Evolutionary conservation across 176 grass and related monocot species (phyloP), one percentile per base, ranked within the genome.

Genomic region (Olyra latifolia): DNA sequence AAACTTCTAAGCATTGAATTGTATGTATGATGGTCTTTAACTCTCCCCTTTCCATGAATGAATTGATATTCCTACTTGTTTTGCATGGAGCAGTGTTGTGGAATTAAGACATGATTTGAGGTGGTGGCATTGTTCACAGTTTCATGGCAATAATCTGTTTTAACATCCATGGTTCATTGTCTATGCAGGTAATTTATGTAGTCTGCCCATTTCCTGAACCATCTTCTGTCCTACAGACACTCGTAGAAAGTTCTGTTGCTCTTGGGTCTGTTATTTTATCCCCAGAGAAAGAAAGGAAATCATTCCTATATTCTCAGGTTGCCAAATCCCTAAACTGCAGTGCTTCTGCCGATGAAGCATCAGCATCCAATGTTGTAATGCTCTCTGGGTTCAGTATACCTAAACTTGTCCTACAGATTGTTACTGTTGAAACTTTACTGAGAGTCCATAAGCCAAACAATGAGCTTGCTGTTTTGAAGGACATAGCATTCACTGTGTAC

Each of bases 401-500:
- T n/a, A 95, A 93, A 83, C 68, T 98, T 38, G 92, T 95, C 71
- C 89, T 98, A 80, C 96, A 98, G 75, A 91, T 98, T 71, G 91
- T 98, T 46, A 89, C 92, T 76, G 82, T 98, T 62, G 90, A 95
- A 73, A 89, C 88, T 46, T 82, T 98, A 71, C 74, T 98, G 58
- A 87, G 86, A 82, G 71, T 93, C 72, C 81, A 98, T 83, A 89
- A 81, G 70, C 90, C 92, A 78, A 91, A 58, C 53, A 89, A 94
- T 83, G 96, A 98, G 69, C 90, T 93, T 82, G 69, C 88, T 67
- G 71, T 92, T 89, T 89, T 98, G 65, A 98, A 95, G 81, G 96
- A 98, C 65, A 98, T 98, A 48, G 96, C 92, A 57, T 98, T 98
- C 77, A 98, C 96, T 69, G 90, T 98, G 29, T 95, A 98, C 66